Percentiles rank a stretch among this genome's conserved stretches.
Evolutionary conservation across 2,329 filamentous ascomycete species (phyloP).

Genomic region (Botrytis fabae): DNA sequence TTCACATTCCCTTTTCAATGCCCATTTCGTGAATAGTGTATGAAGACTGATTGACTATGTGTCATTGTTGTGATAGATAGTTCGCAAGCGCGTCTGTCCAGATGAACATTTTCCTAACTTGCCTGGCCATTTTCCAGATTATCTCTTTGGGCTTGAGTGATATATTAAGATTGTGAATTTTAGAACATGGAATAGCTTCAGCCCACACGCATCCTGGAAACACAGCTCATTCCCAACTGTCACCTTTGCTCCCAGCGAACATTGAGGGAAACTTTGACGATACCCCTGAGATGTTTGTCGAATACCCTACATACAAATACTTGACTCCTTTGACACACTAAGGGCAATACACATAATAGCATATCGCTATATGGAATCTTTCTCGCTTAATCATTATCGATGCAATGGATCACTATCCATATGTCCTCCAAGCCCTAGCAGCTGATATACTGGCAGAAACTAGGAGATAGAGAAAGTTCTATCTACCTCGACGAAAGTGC

Average conservation of each 20-base stretch:
- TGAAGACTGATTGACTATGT: neutral
- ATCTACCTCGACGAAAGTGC: too few species aligned
- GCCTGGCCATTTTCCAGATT: neutral
- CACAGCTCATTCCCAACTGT: neutral
- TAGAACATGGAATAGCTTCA: too few species aligned
- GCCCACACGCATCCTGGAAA: neutral
- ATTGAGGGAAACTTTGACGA: neutral
- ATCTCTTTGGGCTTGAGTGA: neutral
- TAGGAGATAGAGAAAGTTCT: neutral
- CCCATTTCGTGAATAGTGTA: constrained; percentile 11
- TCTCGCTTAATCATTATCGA: too few species aligned
- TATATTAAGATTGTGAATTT: neutral
- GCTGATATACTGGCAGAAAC: too few species aligned
- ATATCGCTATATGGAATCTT: neutral
- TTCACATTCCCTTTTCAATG: constrained; percentile 8
- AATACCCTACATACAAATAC: neutral
- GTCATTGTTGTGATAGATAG: neutral
- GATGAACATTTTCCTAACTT: neutral
- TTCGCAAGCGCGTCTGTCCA: constrained; percentile 3
- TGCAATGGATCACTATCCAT: too few species aligned
- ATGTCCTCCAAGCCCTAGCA: too few species aligned
- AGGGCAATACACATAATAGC: neutral
- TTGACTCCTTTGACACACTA: too few species aligned
- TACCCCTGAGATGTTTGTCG: too few species aligned
- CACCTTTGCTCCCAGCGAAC: neutral